phyloP scores from a whole-genome alignment of 805 yeast species.

The Saccharomyces kudriavzevii region DNA sequence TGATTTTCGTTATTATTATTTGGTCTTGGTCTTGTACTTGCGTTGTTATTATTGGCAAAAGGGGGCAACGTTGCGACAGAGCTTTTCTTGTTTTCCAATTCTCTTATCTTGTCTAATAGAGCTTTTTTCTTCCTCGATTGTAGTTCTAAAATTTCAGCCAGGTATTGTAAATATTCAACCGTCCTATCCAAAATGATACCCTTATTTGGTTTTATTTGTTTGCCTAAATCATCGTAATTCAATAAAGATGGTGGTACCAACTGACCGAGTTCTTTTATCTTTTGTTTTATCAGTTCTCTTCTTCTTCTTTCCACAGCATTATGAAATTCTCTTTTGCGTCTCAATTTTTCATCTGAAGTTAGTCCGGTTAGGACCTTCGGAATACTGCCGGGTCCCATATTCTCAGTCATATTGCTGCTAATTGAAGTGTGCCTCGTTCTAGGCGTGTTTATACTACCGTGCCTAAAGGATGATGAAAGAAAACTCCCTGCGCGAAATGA shows the following conservation, averaged over 20 bases:
- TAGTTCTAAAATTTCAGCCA: slow-evolving; percentile 49
- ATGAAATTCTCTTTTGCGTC: slow-evolving; percentile 79
- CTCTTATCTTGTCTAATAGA: slow-evolving; percentile 34
- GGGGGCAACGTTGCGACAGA: background rate
- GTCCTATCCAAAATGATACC: slow-evolving; percentile 67
- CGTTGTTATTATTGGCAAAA: background rate
- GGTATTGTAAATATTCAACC: slow-evolving; percentile 68
- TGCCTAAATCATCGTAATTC: slow-evolving; percentile 38
- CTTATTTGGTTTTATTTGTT: slow-evolving; percentile 75
- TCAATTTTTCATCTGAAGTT: slow-evolving; percentile 53
- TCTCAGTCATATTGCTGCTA: slow-evolving; percentile 34
- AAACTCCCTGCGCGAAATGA: slow-evolving; percentile 27
- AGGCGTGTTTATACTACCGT: slow-evolving; percentile 20
- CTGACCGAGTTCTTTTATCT: slow-evolving; percentile 73
- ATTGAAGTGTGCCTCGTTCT: slow-evolving; percentile 29
- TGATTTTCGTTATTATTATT: background rate
- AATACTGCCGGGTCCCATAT: slow-evolving; percentile 13
- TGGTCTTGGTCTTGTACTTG: background rate
- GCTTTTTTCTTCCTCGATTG: slow-evolving; percentile 44
- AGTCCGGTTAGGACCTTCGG: slow-evolving; percentile 14
- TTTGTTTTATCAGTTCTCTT: slow-evolving; percentile 82
- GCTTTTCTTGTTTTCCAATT: slow-evolving; percentile 22
- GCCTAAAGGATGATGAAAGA: slow-evolving; percentile 25
- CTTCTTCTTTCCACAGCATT: slow-evolving; percentile 91
- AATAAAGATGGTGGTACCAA: slow-evolving; percentile 72